Evolutionary conservation across 2,329 filamentous ascomycete genomes (phyloP).

Genomic region (Bipolaris zeicola): DNA sequence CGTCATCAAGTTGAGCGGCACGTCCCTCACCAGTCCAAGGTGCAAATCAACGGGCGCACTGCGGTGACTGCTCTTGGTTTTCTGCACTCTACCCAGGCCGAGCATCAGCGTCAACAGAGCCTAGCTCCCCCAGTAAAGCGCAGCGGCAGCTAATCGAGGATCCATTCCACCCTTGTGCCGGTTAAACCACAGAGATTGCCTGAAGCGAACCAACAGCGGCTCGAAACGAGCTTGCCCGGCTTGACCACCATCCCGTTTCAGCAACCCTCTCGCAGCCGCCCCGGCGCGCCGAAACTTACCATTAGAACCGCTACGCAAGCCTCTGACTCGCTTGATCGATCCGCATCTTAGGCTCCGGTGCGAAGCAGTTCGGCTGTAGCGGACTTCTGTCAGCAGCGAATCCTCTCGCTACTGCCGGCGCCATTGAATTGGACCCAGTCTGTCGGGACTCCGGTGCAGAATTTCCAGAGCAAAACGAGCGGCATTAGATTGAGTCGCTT

Average conservation of each 20-base stretch:
- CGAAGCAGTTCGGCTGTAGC: conserved; percentile 17
- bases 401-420: conserved; percentile 35
- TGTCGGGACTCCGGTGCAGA: conserved; percentile 31
- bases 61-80: conserved; percentile 23
- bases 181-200: conserved; percentile 46
- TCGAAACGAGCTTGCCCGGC: conserved; percentile 30
- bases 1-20: conserved; percentile 21
- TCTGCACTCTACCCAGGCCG: conserved; percentile 23
- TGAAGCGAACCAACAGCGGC: conserved; percentile 48
- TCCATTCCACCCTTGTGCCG: conserved; percentile 43
- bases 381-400: conserved; percentile 29
- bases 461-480: conserved; percentile 22
- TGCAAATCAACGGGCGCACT: conserved; percentile 41
- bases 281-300: conserved; percentile 20
- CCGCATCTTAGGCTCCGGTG: conserved; percentile 16
- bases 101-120: conserved; percentile 35
- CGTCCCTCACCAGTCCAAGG: conserved; percentile 29
- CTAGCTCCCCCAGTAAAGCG: conserved; percentile 33
- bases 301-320: conserved; percentile 17
- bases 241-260: conserved; percentile 24
- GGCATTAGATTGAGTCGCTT: conserved; percentile 33
- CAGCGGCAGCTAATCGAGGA: conserved; percentile 48
- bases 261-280: conserved; percentile 22
- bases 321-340: conserved; percentile 15
- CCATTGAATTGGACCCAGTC: conserved; percentile 33